Base-by-base conservation (phyloP, 768 basidiomycete genomes). In the Boletales sp. region DNA sequence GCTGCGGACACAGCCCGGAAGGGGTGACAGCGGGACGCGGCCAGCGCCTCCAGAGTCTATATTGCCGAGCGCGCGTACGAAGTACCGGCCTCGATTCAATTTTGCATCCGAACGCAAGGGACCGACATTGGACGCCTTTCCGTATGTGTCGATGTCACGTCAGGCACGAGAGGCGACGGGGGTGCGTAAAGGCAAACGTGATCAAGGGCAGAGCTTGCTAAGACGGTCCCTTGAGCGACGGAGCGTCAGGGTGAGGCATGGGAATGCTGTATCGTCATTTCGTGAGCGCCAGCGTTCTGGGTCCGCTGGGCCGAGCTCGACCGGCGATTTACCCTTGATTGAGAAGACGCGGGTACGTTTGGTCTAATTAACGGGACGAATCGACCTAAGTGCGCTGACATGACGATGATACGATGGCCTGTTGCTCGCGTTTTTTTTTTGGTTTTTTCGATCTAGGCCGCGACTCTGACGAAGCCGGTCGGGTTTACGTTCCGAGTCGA, bases 401-500 rank as follows among this genome's bases (percentile, higher is more conserved):
- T 21, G 21, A n/a, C n/a, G n/a, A n/a, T n/a, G n/a, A n/a, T n/a
- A n/a, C 21, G 21, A 21, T 21, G 21, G 21, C 21, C n/a, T n/a
- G n/a, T n/a, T n/a, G n/a, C n/a, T n/a, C n/a, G n/a, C n/a, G n/a
- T n/a, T 18, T 36, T 37, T 24, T 44, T 15, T 19, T 14, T 21
- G 14, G 7, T 32, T 34, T 11, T 43, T 50, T n/a, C n/a, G n/a
- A n/a, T n/a, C n/a, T n/a, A n/a, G n/a, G n/a, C n/a, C n/a, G n/a
- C n/a, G n/a, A n/a, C 62, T 59, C 60, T 70, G 49, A 80, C 79
- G 45, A 72, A 72, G 55, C 74, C 78, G 48, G 64, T 72, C 37
- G 79, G 68, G 57, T 83, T 83, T 69, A 74, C 72, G 45, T 83
- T 83, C 60, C 72, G 71, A 17, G 62, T 77, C 9, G 78, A 81